Conservation (phyloP, 768 basidiomycete species). For the Suillus hirtellus region DNA sequence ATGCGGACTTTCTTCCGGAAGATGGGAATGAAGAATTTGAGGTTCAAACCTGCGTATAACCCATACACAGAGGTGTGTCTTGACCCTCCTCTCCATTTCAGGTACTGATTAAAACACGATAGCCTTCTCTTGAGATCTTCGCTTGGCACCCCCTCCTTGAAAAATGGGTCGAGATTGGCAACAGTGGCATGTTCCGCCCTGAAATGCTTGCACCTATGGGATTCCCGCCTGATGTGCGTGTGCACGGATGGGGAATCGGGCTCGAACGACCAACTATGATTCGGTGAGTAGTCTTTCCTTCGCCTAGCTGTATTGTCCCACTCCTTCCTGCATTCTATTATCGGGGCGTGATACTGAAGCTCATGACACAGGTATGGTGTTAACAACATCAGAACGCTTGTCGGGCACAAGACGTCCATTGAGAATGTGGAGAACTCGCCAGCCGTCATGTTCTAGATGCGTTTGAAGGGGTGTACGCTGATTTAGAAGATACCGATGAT, state of each 20-base stretch:
- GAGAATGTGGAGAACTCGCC: conserved; percentile 87
- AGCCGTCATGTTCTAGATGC: conserved; percentile 80
- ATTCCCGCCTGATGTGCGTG: conserved; percentile 92
- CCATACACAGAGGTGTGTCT: conserved; percentile 87
- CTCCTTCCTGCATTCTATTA: neutral
- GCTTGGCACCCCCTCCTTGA: conserved; percentile 93
- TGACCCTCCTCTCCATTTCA: neutral
- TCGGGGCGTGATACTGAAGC: conserved; percentile 9
- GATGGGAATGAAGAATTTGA: conserved; percentile 91
- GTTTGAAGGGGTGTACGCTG: neutral
- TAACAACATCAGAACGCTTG: conserved; percentile 93
- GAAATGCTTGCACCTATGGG: conserved; percentile 99
- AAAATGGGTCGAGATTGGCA: conserved; percentile 98
- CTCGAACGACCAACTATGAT: conserved; percentile 99
- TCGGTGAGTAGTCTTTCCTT: conserved; percentile 52
- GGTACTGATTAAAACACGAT: conserved; percentile 8
- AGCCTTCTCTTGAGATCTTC: conserved; percentile 98
- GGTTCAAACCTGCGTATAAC: conserved; percentile 99
- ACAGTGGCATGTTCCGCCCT: conserved; percentile 99
- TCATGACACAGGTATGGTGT: conserved; percentile 77
- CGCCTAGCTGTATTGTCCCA: neutral
- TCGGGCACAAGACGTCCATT: conserved; percentile 95
- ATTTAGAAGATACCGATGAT: conserved; percentile 11
- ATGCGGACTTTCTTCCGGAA: conserved; percentile 98
- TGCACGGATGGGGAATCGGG: conserved; percentile 95